Evolutionary conservation across 2,329 filamentous ascomycete genomes (phyloP).

Genomic region (Sarocladiaceae sp.): DNA sequence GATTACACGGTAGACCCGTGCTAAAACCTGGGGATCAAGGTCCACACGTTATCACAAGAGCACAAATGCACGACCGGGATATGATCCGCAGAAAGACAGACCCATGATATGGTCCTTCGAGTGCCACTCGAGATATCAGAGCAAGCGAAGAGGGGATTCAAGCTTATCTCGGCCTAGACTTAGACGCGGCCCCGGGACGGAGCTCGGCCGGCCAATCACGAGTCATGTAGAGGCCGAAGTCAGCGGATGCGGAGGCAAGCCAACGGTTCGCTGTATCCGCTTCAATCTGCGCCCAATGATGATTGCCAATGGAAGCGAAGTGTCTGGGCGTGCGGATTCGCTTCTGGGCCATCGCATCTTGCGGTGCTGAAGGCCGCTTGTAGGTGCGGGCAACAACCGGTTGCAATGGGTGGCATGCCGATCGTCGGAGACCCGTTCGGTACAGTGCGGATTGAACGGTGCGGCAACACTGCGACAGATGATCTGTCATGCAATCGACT

Average conservation of each 20-base stretch:
- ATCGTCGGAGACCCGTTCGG: no score
- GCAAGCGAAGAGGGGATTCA: background rate
- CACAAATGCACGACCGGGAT: no score
- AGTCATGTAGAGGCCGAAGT: background rate
- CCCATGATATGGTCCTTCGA: no score
- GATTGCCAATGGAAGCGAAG: background rate
- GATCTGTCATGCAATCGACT: no score
- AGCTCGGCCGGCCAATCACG: background rate
- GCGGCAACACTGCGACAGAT: no score
- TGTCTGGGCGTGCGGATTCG: no score
- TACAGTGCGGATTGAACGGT: no score
- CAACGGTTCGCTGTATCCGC: background rate
- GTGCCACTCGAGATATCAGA: background rate
- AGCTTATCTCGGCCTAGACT: background rate
- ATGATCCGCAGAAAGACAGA: no score
- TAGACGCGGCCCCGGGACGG: background rate
- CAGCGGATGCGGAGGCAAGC: background rate
- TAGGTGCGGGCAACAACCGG: no score
- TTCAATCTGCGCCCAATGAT: background rate
- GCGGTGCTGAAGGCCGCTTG: no score
- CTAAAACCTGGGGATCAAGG: background rate
- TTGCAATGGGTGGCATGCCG: no score
- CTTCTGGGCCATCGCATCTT: no score
- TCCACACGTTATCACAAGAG: background rate
- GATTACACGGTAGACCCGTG: background rate